These are phyloP conservation scores for Cyamopsis tetragonoloba DNA, from an alignment of 306 rosid genomes.

Conservation along the genomic window DNA sequence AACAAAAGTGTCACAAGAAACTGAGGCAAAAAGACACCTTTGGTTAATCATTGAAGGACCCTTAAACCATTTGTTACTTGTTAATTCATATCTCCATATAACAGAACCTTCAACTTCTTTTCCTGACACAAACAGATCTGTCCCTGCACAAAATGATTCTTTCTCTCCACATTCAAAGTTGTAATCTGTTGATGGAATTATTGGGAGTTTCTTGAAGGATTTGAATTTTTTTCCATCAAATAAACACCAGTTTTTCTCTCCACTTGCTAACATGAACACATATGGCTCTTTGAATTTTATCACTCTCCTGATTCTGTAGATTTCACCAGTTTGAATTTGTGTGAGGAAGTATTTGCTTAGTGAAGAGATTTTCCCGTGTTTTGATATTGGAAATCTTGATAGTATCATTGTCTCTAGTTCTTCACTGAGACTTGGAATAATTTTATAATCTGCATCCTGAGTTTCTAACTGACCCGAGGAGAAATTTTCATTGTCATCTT, in stretches of 20 bases:
- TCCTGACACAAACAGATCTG: slow-evolving; percentile 68
- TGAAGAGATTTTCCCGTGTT: slow-evolving; percentile 45
- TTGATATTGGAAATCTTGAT: slow-evolving; percentile 59
- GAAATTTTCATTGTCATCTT: slow-evolving; percentile 30
- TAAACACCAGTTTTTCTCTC: slow-evolving; percentile 64
- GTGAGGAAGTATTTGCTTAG: slow-evolving; percentile 47
- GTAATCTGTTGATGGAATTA: slow-evolving; percentile 57
- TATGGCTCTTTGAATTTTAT: slow-evolving; percentile 51
- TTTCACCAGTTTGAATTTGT: slow-evolving; percentile 54
- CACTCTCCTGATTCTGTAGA: slow-evolving; percentile 56
- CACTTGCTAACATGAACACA: slow-evolving; percentile 60
- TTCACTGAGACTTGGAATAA: slow-evolving; percentile 49
- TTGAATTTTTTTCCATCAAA: slow-evolving; percentile 41
- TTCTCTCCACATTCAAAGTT: slow-evolving; percentile 44
- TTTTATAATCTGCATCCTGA: slow-evolving; percentile 86
- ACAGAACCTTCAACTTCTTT: slow-evolving; percentile 46
- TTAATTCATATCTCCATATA: slow-evolving; percentile 61
- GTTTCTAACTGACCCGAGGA: slow-evolving; percentile 46
- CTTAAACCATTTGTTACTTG: slow-evolving; percentile 54
- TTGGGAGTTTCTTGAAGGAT: slow-evolving; percentile 49
- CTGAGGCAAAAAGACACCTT: slow-evolving; percentile 66
- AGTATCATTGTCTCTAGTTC: slow-evolving; percentile 71
- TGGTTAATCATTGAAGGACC: slow-evolving; percentile 67
- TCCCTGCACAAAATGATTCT: slow-evolving; percentile 70
- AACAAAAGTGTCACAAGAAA: slow-evolving; percentile 49